Percentiles rank a stretch among this genome's conserved stretches.
Evolutionary conservation across 179 eudicot species (phyloP).

Genomic region (Actinidia polygama): DNA sequence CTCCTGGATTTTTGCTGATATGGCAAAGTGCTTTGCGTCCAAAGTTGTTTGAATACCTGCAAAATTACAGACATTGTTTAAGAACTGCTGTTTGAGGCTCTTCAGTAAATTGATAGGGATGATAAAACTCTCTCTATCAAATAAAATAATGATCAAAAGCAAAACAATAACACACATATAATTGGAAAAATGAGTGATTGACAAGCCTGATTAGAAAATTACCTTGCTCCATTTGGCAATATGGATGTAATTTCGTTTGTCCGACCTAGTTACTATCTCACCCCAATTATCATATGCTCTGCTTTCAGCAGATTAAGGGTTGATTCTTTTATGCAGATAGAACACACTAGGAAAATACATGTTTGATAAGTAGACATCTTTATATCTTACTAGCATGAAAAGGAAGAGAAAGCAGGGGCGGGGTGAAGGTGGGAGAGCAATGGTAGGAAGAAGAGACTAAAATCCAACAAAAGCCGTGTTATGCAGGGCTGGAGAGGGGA

Average conservation of each 20-base stretch:
- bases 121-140: neutral
- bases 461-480: no score
- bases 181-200: neutral
- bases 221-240: neutral
- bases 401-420: no score
- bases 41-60: slow-evolving; percentile 66
- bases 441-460: no score
- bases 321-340: neutral
- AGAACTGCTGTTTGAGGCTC: neutral
- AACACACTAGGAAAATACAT: no score
- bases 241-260: neutral
- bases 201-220: neutral
- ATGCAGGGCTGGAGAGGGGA: no score
- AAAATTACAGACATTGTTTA: slow-evolving; percentile 5
- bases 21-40: slow-evolving; percentile 68
- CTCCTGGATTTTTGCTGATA: slow-evolving; percentile 71
- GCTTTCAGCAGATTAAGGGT: neutral
- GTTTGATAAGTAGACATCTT: no score
- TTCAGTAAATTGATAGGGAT: neutral
- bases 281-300: neutral
- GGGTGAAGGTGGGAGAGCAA: no score
- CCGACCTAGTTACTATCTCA: neutral
- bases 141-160: neutral
- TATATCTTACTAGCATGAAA: no score
- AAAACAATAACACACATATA: neutral